Percentiles rank a stretch among this genome's conserved stretches.
Conservation (phyloP, 345 rosid species). For the Gossypium australe region DNA sequence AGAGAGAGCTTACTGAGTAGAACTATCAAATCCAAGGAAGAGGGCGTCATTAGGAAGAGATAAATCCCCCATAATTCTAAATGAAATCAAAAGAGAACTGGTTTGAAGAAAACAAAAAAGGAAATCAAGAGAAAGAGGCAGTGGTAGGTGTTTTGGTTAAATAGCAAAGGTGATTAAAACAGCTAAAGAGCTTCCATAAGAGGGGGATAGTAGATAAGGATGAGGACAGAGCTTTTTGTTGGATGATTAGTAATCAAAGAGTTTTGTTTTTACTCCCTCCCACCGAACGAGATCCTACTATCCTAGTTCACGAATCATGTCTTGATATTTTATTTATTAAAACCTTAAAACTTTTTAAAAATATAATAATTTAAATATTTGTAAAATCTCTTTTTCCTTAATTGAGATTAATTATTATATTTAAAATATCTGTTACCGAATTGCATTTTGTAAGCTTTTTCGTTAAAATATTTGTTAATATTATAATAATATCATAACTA, state of each 20-base stretch:
- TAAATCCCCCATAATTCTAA: constrained; percentile 35
- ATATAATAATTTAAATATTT: too few species aligned
- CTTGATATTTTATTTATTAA: too few species aligned
- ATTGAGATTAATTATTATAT: too few species aligned
- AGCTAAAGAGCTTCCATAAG: neutral
- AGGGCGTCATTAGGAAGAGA: constrained; percentile 65
- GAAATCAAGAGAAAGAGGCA: constrained; percentile 2
- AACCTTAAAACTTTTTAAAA: too few species aligned
- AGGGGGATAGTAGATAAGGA: neutral
- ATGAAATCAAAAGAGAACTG: neutral
- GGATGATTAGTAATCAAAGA: too few species aligned
- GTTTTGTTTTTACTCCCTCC: neutral
- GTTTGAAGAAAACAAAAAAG: neutral
- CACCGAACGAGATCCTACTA: neutral
- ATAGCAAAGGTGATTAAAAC: neutral
- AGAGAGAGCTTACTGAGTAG: constrained; percentile 64
- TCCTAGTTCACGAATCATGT: too few species aligned
- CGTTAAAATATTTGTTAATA: too few species aligned
- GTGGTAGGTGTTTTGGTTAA: neutral
- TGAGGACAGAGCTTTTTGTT: neutral
- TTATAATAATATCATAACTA: too few species aligned
- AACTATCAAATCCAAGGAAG: constrained; percentile 87
- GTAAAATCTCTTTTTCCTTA: too few species aligned
- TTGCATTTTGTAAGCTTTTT: too few species aligned
- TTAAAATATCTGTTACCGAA: too few species aligned